Base-by-base conservation (phyloP, 2,329 filamentous ascomycete species). In the Ambrosiella beaveri region DNA sequence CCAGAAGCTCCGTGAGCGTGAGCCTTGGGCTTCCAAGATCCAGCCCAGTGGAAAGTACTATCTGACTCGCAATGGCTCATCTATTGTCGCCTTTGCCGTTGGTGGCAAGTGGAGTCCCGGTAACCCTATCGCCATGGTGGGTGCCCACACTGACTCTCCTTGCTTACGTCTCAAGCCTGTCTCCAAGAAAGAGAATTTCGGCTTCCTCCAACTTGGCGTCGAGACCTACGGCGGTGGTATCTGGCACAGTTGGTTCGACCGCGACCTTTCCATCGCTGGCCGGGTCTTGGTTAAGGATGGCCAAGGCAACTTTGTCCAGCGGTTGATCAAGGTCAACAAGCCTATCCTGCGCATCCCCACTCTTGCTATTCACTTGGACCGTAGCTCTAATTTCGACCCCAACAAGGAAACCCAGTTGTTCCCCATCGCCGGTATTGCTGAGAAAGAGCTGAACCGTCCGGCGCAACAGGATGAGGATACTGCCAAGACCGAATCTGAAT, bases 201-300 rank as follows among this genome's bases (percentile, higher is more conserved):
- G 91, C 11, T 98, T 93, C 70, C 72, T 96, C 62, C 93, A 98
- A 71, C 84, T 98, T 59, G 93, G 90, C 57, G 91, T 96, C 56
- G 93, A 98, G 75, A 91, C 88, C 1, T 98, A 98, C 67, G 93
- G 93, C 57, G 93, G 93, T 62, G 93, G 93, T 58, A 84, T 97
- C 66, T 97, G 91, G 91, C 90, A 96, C 71, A 95, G 88, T 52
- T 98, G 86, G 93, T 98, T 98, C 67, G 93, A 98, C 70, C 84
- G 93, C 55, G 93, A 98, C 69, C 74, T 98, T 62, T 86, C 87
- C 65, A 82, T 97, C 57, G 93, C 93, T 38, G 93, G 93, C 7
- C 80, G 93, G 61, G 87, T 87, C 12, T 84, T 97, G 75, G 86
- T 93, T 58, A 82, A 79, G 64, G 82, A 83, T 59, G 78, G 77